phyloP scores from a whole-genome alignment of 2,329 filamentous ascomycete genomes.

The Elsinoe fawcettii region DNA sequence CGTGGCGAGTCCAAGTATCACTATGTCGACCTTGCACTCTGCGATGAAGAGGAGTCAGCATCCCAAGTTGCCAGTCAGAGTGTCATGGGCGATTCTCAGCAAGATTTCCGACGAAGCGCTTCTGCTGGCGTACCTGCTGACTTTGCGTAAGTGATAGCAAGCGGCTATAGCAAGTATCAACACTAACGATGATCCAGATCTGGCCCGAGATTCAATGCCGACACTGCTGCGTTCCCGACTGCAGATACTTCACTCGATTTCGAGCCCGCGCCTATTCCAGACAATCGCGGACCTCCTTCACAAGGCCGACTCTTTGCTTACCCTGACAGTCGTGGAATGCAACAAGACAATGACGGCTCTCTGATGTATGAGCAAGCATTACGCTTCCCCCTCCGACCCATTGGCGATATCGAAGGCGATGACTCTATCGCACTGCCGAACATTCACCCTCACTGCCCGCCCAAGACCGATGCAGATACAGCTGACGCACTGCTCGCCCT shows the following conservation, averaged over 20 bases:
- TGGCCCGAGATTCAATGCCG: conserved; percentile 40
- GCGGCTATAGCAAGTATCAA: conserved; percentile 20
- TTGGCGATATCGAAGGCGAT: conserved; percentile 53
- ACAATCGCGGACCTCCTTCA: conserved; percentile 34
- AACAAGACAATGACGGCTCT: conserved; percentile 33
- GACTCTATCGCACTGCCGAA: conserved; percentile 74
- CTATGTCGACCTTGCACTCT: conserved; percentile 55
- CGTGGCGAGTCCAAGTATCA: conserved; percentile 98
- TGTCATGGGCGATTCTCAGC: conserved; percentile 17
- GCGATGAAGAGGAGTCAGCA: conserved; percentile 34
- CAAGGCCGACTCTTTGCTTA: conserved; percentile 40
- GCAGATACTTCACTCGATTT: conserved; percentile 27
- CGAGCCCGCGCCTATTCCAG: conserved; percentile 22
- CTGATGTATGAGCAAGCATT: conserved; percentile 55
- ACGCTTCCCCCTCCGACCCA: conserved; percentile 52
- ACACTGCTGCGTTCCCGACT: conserved; percentile 41
- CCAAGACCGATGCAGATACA: conserved; percentile 75
- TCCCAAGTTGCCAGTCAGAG: conserved; percentile 19
- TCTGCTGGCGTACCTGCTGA: conserved; percentile 28
- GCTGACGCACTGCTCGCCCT: conserved; percentile 78
- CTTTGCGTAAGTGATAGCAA: conserved; percentile 19
- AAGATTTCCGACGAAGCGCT: conserved; percentile 23
- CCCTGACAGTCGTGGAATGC: conserved; percentile 37
- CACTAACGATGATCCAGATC: conserved; percentile 16
- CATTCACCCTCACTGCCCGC: conserved; percentile 72